These are phyloP conservation scores for Zanthoxylum bungeanum DNA, from an alignment of 345 rosid species.

Conservation along the genomic window DNA sequence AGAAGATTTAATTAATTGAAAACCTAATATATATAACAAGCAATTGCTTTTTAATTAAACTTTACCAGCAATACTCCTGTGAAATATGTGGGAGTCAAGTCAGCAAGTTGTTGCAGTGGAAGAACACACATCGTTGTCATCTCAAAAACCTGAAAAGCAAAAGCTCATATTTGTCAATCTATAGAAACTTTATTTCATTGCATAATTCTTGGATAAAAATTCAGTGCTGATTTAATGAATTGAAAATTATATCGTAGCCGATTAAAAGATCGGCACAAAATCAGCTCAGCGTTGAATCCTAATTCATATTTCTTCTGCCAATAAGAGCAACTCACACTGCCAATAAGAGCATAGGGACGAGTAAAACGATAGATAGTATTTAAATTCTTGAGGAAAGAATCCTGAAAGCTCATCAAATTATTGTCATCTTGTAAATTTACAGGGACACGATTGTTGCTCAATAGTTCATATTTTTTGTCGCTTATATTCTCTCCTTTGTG, in stretches of 20 bases:
- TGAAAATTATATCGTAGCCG: too few species aligned
- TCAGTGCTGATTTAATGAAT: too few species aligned
- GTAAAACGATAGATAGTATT: conserved; percentile 18
- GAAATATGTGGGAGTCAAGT: conserved; percentile 22
- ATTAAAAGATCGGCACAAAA: too few species aligned
- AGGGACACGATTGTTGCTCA: too few species aligned
- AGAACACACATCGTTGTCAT: conserved; percentile 30
- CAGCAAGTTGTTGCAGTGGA: conserved; percentile 16
- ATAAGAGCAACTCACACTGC: conserved; percentile 26
- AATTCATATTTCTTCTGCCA: not conserved
- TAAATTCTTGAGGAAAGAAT: not conserved
- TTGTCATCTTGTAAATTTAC: not conserved
- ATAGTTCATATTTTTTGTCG: too few species aligned
- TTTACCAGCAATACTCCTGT: conserved; percentile 21
- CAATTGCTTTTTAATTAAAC: not conserved
- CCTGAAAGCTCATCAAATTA: not conserved
- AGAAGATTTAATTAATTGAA: not conserved
- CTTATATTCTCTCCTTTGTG: too few species aligned
- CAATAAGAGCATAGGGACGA: conserved; percentile 29
- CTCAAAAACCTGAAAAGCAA: conserved; percentile 16
- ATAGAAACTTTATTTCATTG: not conserved
- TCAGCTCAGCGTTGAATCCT: too few species aligned
- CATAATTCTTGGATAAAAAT: too few species aligned
- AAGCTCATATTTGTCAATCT: not conserved
- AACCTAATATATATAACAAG: not conserved